Evolutionary conservation across 2,329 filamentous ascomycete genomes (phyloP).

Genomic region (Balansia obtecta): DNA sequence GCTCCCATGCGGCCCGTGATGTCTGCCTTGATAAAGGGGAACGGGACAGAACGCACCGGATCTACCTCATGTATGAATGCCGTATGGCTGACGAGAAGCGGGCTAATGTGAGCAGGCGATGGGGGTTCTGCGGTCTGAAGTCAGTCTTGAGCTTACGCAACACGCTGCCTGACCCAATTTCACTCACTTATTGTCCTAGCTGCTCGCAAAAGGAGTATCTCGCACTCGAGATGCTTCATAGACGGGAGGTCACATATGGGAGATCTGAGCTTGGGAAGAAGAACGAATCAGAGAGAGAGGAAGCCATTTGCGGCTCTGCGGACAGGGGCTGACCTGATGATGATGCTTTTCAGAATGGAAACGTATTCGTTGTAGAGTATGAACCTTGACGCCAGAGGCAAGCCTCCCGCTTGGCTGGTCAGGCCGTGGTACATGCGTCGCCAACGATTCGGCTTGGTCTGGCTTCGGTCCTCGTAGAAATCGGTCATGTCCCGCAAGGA

Average conservation of each 20-base stretch:
- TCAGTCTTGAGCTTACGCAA: background rate
- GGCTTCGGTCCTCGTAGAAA: slow-evolving; percentile 37
- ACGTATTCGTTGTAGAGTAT: slow-evolving; percentile 44
- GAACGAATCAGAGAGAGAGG: background rate
- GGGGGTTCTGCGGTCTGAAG: slow-evolving; percentile 9
- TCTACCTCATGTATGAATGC: slow-evolving; percentile 12
- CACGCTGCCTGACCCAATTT: background rate
- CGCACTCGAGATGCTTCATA: slow-evolving; percentile 35
- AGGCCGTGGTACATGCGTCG: slow-evolving; percentile 45
- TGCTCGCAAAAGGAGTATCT: slow-evolving; percentile 39
- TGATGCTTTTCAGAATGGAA: slow-evolving; percentile 33
- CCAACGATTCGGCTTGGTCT: slow-evolving; percentile 40
- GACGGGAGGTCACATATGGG: slow-evolving; percentile 43
- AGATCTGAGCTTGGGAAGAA: slow-evolving; percentile 14
- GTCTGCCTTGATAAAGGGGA: background rate
- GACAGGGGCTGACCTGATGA: slow-evolving; percentile 30
- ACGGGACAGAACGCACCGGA: slow-evolving; percentile 11
- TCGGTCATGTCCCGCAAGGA: slow-evolving; percentile 40
- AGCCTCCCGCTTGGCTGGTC: slow-evolving; percentile 37
- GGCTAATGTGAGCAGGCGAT: slow-evolving; percentile 21
- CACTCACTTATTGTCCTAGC: slow-evolving; percentile 39
- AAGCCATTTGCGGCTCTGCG: no score
- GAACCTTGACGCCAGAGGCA: slow-evolving; percentile 40
- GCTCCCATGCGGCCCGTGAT: background rate
- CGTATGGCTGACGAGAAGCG: slow-evolving; percentile 20